Evolutionary conservation across 306 rosid species (phyloP).

Genomic region (Medicago lupulina): DNA sequence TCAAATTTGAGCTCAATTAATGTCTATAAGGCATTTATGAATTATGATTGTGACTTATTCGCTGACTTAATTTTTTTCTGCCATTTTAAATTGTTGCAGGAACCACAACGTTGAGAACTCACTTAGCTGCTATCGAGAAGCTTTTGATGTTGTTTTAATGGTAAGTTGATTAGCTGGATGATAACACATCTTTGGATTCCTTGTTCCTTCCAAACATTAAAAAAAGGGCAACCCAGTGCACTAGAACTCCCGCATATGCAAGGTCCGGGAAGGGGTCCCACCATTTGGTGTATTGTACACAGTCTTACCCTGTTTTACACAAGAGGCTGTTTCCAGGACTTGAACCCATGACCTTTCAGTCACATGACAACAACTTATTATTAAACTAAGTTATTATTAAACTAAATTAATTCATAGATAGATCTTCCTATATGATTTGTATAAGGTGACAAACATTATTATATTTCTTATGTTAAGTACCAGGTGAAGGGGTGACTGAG

Average conservation of each 20-base stretch:
- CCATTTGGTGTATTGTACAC: no score
- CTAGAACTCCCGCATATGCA: no score
- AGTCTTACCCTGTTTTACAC: no score
- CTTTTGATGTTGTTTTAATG: conserved; percentile 84
- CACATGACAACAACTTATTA: no score
- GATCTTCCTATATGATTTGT: no score
- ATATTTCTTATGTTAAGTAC: background rate
- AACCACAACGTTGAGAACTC: conserved; percentile 77
- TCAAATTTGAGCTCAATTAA: background rate
- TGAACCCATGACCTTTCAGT: no score
- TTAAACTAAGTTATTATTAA: background rate
- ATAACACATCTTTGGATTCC: conserved; percentile 11
- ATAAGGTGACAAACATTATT: no score
- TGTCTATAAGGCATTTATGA: background rate
- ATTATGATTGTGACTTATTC: background rate
- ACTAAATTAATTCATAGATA: conserved; percentile 14
- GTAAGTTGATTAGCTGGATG: conserved; percentile 56
- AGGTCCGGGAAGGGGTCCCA: no score
- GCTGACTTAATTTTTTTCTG: background rate
- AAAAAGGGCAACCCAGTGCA: no score
- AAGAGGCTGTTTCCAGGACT: no score
- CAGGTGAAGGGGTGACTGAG: background rate
- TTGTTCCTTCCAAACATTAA: conserved; percentile 26
- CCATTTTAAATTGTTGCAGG: conserved; percentile 54
- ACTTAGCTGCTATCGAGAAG: conserved; percentile 63